A percentile compares a stretch with the other conserved stretches of the same genome.
phyloP scores from a whole-genome alignment of 495 filamentous ascomycete species.

The Xylaria flabelliformis region DNA sequence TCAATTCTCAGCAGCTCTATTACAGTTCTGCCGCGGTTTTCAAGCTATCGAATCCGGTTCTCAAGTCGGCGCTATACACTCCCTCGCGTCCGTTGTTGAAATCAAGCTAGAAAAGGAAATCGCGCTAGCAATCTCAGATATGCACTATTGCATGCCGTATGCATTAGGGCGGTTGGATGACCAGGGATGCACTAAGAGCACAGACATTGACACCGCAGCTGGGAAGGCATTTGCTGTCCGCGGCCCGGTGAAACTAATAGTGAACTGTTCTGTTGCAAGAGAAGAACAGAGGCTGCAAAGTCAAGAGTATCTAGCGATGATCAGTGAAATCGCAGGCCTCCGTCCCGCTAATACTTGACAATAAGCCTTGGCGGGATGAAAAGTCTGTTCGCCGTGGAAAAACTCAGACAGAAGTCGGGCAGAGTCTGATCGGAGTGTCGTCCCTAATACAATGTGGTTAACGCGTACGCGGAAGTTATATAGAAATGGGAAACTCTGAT shows the following conservation, averaged over 20 bases:
- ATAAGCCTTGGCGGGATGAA: neutral
- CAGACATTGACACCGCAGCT: neutral
- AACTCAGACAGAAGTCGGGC: neutral
- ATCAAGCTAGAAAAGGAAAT: neutral
- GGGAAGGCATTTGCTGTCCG: neutral
- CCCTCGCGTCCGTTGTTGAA: neutral
- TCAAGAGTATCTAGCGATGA: neutral
- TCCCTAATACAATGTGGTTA: too few relatives aligned
- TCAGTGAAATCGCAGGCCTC: neutral
- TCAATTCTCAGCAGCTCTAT: neutral
- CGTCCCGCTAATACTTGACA: neutral
- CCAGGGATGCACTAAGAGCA: neutral
- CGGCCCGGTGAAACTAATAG: neutral
- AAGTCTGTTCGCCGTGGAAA: neutral
- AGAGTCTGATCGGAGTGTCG: too few relatives aligned
- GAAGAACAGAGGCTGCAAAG: conserved; percentile 3
- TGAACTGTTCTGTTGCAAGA: neutral
- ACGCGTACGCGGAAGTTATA: too few relatives aligned
- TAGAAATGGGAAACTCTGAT: too few relatives aligned
- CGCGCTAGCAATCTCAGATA: neutral
- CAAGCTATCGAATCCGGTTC: neutral
- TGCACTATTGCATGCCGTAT: neutral
- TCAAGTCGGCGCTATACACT: neutral
- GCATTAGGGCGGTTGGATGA: neutral
- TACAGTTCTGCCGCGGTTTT: neutral